phyloP scores from a whole-genome alignment of 768 basidiomycete species.

The Phaeotremella skinneri region DNA sequence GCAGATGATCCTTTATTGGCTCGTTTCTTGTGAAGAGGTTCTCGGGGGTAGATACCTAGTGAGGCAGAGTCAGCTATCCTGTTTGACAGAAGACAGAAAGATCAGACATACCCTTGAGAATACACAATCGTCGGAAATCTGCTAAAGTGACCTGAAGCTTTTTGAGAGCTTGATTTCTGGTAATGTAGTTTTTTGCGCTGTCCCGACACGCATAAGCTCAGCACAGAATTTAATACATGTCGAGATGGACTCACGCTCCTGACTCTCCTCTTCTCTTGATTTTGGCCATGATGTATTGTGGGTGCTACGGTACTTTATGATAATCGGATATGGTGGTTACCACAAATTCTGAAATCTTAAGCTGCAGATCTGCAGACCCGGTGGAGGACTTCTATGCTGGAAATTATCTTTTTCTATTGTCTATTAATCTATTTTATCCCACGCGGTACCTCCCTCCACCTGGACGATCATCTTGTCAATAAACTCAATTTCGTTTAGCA shows the following conservation, averaged over 20 bases:
- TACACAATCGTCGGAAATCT: conserved; percentile 94
- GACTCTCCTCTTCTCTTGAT: conserved; percentile 53
- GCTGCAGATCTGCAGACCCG: too few species aligned
- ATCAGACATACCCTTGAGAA: conserved; percentile 75
- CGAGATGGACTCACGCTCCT: conserved; percentile 49
- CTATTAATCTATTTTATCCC: background rate
- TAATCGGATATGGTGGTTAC: background rate
- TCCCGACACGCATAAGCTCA: background rate
- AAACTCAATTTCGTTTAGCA: background rate
- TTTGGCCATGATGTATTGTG: conserved; percentile 50
- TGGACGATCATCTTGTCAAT: background rate
- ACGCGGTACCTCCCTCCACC: background rate
- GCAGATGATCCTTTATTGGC: conserved; percentile 98
- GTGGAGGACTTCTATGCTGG: conserved; percentile 4
- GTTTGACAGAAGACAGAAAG: background rate
- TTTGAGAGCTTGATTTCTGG: conserved; percentile 84
- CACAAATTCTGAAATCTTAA: background rate
- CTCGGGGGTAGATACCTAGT: conserved; percentile 92
- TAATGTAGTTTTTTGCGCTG: conserved; percentile 59
- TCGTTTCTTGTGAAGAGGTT: conserved; percentile 83
- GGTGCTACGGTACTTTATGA: conserved; percentile 3
- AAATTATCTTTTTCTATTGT: background rate
- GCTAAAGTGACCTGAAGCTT: conserved; percentile 95
- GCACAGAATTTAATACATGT: background rate
- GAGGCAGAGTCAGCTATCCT: background rate